phyloP scores from a whole-genome alignment of 2,329 filamentous ascomycete genomes.

The Cordyceps cicadae region DNA sequence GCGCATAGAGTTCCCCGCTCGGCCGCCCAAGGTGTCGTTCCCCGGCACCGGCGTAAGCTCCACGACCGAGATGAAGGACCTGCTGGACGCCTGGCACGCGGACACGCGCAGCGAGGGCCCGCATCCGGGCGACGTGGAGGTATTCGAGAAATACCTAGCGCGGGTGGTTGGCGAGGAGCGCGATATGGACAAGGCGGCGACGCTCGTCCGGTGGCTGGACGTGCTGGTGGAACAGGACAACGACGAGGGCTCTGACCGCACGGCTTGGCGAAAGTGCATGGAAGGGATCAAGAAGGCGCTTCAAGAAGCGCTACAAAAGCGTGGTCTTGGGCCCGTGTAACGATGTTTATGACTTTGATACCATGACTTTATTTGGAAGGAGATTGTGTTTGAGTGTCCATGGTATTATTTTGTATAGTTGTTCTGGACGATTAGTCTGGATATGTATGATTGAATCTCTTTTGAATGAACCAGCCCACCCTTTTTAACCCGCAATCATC shows the following conservation, averaged over 20 bases:
- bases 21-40: conserved; percentile 40
- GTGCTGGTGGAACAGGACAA: conserved; percentile 45
- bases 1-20: conserved; percentile 37
- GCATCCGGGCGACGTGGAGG: conserved; percentile 66
- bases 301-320: conserved; percentile 44
- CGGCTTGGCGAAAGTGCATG: conserved; percentile 39
- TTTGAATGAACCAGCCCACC: background rate
- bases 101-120: conserved; percentile 68
- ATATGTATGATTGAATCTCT: background rate
- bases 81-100: conserved; percentile 66
- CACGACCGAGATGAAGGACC: conserved; percentile 57
- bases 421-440: background rate
- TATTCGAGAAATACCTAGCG: conserved; percentile 64
- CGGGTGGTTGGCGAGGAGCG: conserved; percentile 67
- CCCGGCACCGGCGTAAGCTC: conserved; percentile 33
- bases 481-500: background rate
- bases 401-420: background rate
- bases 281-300: conserved; percentile 39
- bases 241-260: conserved; percentile 27
- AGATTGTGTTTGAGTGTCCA: background rate
- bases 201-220: conserved; percentile 60
- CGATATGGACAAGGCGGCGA: conserved; percentile 66
- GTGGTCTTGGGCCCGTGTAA: conserved; percentile 47
- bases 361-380: background rate
- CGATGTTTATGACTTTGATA: conserved; percentile 31